Base-by-base conservation (phyloP, 129 eudicot species). In the Lactuca sativa region DNA sequence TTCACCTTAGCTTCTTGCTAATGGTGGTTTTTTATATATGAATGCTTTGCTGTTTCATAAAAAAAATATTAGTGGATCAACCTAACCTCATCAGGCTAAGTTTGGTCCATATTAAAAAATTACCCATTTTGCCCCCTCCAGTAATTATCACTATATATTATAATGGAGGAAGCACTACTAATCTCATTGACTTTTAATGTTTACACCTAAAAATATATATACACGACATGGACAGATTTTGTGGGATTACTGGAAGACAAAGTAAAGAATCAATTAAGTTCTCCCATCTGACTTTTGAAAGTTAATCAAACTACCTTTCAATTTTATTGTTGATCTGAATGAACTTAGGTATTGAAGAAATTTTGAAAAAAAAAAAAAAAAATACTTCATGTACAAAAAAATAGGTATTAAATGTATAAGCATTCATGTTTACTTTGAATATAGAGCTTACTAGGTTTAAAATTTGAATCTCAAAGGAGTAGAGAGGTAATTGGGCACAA, bases 41-140 rank as follows among this genome's bases (percentile, higher is more conserved):
- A 25, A 25, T 25, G 30, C 30, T 25, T 25, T 25, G 30, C 30
- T 25, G 30, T 25, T 25, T 25, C 30, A 62, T 16, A 38, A 62
- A 33, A 9, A 16, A 16, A 7, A 13, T 34, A 44, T 60, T 13
- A 0, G 65, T 5, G 12, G 67, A 32, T 62, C 21, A 62, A 37
- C 52, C 67, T 36, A 62, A 37, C n/a, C 16, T 25, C 3, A 9
- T n/a, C 30, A 38, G 15, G 2, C 38, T n/a, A 9, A 16, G 15
- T 16, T 62, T 37, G 4, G 38, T n/a, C 30, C 10, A 40, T 37
- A 34, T 12, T 33, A 60, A 34, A 60, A 60, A 62, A 30, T 6
- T 32, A 62, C 67, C 52, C 56, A 44, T 64, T 40, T 44, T 43
- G 69, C 56, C 40, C 13, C 10, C 69, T 21, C 21, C 31, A 44